These are phyloP conservation scores for Aeminium ludgeri DNA, from an alignment of 495 filamentous ascomycete genomes.

Conservation along the genomic window DNA sequence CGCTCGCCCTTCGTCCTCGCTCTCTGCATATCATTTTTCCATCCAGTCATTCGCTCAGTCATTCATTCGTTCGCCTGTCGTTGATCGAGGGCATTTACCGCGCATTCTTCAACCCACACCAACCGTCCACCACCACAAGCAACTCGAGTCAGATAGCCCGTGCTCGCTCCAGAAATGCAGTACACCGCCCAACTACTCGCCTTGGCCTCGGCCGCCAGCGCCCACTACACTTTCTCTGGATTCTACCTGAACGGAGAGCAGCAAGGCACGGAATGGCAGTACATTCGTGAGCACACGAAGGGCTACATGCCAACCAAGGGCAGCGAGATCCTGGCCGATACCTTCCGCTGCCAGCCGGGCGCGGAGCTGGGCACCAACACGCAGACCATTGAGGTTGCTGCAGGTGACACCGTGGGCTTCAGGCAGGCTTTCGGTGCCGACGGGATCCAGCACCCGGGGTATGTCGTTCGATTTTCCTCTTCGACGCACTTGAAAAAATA, in stretches of 20 bases:
- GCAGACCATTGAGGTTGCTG: constrained; percentile 14
- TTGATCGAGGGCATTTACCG: too few relatives aligned
- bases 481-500: too few relatives aligned
- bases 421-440: constrained; percentile 18
- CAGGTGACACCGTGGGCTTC: constrained; percentile 18
- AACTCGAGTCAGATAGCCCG: too few relatives aligned
- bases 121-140: too few relatives aligned
- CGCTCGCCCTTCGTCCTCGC: too few relatives aligned
- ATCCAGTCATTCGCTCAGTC: too few relatives aligned
- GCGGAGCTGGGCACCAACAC: constrained; percentile 13
- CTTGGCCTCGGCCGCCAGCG: constrained; percentile 1
- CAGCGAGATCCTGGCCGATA: constrained; percentile 15
- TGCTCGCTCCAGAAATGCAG: too few relatives aligned
- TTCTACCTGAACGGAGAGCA: constrained; percentile 16
- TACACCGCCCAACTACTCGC: too few relatives aligned
- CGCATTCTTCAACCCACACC: too few relatives aligned
- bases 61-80: too few relatives aligned
- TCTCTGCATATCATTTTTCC: too few relatives aligned
- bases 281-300: constrained; percentile 17
- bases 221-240: constrained; percentile 18
- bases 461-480: too few relatives aligned
- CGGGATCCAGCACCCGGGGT: constrained; percentile 17
- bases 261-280: constrained; percentile 16
- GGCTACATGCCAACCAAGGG: constrained; percentile 13
- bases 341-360: constrained; percentile 18